Base-by-base conservation (phyloP, 352 stramenopile genomes). In the Globisporangium cystogenes region DNA sequence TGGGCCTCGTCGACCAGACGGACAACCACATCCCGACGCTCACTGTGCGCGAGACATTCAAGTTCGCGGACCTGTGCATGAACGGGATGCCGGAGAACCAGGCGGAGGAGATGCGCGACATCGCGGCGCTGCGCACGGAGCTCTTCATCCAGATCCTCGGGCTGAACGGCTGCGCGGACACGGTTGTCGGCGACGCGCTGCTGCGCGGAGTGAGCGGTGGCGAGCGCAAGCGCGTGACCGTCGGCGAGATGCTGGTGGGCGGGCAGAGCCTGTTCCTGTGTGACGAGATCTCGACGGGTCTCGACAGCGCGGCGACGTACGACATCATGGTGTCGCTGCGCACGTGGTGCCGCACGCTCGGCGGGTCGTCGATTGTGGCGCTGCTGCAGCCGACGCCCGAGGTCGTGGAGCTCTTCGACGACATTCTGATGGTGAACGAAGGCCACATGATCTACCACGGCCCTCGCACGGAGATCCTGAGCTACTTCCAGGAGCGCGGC, bases 391-490 rank as follows among this genome's bases (percentile, higher is more conserved):
- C 78, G 2, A 78, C 77, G 7, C 94, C 96, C 0, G 95, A 99
- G 65, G 92, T 97, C 8, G 87, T 97, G 12, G 84, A 87, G 41
- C 68, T 97, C 43, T 99, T 99, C 64, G 96, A 99, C 64, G 81
- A 98, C 54, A 78, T 98, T 14, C 72, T 98, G 27, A 76, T 99
- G 59, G 56, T 99, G 26, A 89, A 95, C 59, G 81, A 97, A 55
- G 95, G 96, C 7, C 71, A 87, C 48, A 62, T 98, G 48, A 81
- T 98, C 20, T 99, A 97, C 65, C 90, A 97, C 44, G 96, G 95
- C 10, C 86, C 82, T 1, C 52, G 78, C 12, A 77, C 61, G 2
- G 70, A 87, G 46, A 85, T 86, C 35, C 23, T 86, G 36, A 64
- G 64, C 26, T 97, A 98, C 64, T 98, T 98, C 60, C 48, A 85